phyloP scores from a whole-genome alignment of 2,329 filamentous ascomycete species.

The Alternaria panax region DNA sequence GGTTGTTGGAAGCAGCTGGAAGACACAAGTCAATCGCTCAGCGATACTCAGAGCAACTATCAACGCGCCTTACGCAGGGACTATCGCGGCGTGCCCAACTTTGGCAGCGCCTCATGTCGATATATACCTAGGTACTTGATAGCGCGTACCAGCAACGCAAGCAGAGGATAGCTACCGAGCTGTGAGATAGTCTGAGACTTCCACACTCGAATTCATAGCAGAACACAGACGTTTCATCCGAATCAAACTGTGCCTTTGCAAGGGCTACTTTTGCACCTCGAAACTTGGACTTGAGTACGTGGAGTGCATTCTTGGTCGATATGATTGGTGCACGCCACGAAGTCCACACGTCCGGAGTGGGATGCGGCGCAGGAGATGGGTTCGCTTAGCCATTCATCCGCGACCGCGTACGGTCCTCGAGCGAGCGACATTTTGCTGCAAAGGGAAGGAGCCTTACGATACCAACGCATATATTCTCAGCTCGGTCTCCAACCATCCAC shows the following conservation, averaged over 20 bases:
- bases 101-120: constrained; percentile 71
- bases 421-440: constrained; percentile 9
- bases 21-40: constrained; percentile 43
- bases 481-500: background rate
- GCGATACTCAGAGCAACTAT: constrained; percentile 40
- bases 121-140: constrained; percentile 68
- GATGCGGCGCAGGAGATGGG: constrained; percentile 29
- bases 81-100: constrained; percentile 45
- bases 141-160: constrained; percentile 63
- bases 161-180: constrained; percentile 57
- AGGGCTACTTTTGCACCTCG: constrained; percentile 45
- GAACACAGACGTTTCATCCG: constrained; percentile 60
- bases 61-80: constrained; percentile 45
- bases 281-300: constrained; percentile 34
- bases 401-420: constrained; percentile 13
- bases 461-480: background rate
- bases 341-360: constrained; percentile 27
- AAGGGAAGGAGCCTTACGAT: background rate
- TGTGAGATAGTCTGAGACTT: constrained; percentile 62
- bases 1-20: constrained; percentile 38
- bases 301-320: constrained; percentile 23
- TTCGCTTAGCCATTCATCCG: constrained; percentile 39
- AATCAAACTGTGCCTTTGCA: constrained; percentile 52
- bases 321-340: constrained; percentile 37
- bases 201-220: constrained; percentile 76